phyloP scores from a whole-genome alignment of 331 rosid species.

The Rosa hybrid region DNA sequence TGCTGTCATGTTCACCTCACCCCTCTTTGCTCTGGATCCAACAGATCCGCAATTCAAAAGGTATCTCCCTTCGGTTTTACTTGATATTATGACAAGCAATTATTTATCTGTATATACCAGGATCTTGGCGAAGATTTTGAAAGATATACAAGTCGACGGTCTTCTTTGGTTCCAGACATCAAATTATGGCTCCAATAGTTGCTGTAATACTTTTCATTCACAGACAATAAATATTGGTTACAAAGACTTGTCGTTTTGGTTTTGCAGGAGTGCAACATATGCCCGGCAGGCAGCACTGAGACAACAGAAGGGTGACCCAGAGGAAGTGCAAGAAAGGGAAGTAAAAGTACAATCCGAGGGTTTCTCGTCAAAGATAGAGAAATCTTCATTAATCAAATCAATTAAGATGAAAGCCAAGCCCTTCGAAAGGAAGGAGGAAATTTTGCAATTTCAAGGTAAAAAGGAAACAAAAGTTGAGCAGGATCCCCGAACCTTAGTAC shows the following conservation, averaged over 20 bases:
- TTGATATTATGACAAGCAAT: neutral
- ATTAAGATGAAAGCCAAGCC: constrained; percentile 75
- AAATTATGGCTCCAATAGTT: neutral
- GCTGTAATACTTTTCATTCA: neutral
- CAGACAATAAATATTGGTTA: constrained; percentile 2
- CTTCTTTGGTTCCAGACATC: neutral
- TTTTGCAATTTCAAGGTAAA: constrained; percentile 10
- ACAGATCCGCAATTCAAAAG: constrained; percentile 89
- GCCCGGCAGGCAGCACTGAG: constrained; percentile 59
- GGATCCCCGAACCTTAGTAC: constrained; percentile 6
- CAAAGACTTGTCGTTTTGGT: constrained; percentile 28
- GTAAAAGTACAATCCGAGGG: constrained; percentile 37
- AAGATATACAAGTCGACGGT: neutral
- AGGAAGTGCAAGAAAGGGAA: constrained; percentile 40
- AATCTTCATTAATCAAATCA: constrained; percentile 62
- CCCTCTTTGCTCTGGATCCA: constrained; percentile 76
- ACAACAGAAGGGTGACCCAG: constrained; percentile 40
- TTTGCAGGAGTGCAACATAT: constrained; percentile 74
- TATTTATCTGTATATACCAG: neutral
- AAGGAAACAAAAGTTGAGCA: constrained; percentile 18
- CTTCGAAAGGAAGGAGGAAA: constrained; percentile 38
- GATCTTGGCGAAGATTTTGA: neutral
- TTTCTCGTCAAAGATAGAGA: constrained; percentile 43
- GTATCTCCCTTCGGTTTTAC: constrained; percentile 37
- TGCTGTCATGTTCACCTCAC: constrained; percentile 48